Evolutionary conservation across 176 grass and related monocot species (phyloP), one percentile per base, ranked within the genome.

Genomic region (Olyra latifolia): DNA sequence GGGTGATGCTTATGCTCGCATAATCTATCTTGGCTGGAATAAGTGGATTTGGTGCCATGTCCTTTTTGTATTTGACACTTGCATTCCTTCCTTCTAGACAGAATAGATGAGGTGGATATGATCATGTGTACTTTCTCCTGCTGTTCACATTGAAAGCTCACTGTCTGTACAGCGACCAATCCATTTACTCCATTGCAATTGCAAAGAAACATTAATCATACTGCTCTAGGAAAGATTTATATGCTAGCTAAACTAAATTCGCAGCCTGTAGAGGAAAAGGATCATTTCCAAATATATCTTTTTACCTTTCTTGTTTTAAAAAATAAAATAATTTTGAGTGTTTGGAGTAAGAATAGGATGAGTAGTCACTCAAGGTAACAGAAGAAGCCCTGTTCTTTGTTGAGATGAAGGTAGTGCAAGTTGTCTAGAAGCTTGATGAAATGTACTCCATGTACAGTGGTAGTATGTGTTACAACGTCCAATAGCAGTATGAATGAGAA

Each of bases 61-160:
- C 80, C 23, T 70, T 83, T 86, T 77, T 88, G 20, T 44, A 42
- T 19, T 66, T 50, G 80, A 73, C 61, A 67, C 42, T 73, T 84
- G 68, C 68, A 79, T 60, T 67, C 79, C 67, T 79, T 48, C 46
- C 14, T 15, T 12, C 13, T 15, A 16, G 46, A 48, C 14, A 48
- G 13, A 14, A 14, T 12, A 46, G 12, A 47, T 4, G 45, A 79
- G 80, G 72, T 32, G 8, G 50, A 78, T 39, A 46, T 54, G 32
- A 46, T 54, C 47, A 47, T 61, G 16, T 29, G 43, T 72, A 49
- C 58, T 65, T 78, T 24, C 63, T 57, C 48, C n/a, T 6, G 63
- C 56, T 59, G 81, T 79, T 83, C 86, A 79, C 75, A 62, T 24
- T 79, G 68, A 88, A 88, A 88, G 80, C 75, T 66, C 38, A 52